Base-by-base conservation (phyloP, 805 yeast genomes). In the Saccharomycopsis sp. region DNA sequence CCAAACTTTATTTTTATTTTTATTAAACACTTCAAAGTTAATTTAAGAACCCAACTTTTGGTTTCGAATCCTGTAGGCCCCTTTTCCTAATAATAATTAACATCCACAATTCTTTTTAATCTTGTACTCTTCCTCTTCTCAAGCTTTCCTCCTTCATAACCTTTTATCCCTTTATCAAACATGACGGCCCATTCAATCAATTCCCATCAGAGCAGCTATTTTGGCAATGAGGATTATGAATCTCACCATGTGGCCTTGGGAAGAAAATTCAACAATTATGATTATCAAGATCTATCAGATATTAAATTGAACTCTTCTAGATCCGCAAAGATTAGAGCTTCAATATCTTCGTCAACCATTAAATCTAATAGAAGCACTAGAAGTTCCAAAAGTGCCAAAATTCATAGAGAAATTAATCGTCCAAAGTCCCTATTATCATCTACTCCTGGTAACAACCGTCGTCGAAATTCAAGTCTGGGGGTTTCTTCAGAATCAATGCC, bases 181-280 rank as follows among this genome's bases (percentile, higher is more conserved):
- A n/a, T n/a, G n/a, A n/a, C n/a, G n/a, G n/a, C n/a, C n/a, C n/a
- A n/a, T n/a, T n/a, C n/a, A n/a, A n/a, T n/a, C n/a, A n/a, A n/a
- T n/a, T n/a, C n/a, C n/a, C n/a, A n/a, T n/a, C n/a, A n/a, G n/a
- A n/a, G n/a, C n/a, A n/a, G n/a, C n/a, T n/a, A n/a, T n/a, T 26
- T 26, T 26, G 29, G 29, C 29, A n/a, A 9, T 23, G 26, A 23
- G 10, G 26, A 23, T 23, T 6, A 23, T 8, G 26, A 23, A 23
- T 23, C 26, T 8, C 26, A 23, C 10, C 26, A 23, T 8, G 10
- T 23, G 26, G 26, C 26, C 9, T 34, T 43, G 14, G 47, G 40
- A 25, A 31, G 47, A 23, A 43, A 43, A 25, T 43, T 43, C 31
- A 43, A 39, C 38, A 43, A 26, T 20, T 43, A 43, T 32, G 47